Evolutionary conservation across 139 green algal species (phyloP).

Genomic region (Closterium sp.): DNA sequence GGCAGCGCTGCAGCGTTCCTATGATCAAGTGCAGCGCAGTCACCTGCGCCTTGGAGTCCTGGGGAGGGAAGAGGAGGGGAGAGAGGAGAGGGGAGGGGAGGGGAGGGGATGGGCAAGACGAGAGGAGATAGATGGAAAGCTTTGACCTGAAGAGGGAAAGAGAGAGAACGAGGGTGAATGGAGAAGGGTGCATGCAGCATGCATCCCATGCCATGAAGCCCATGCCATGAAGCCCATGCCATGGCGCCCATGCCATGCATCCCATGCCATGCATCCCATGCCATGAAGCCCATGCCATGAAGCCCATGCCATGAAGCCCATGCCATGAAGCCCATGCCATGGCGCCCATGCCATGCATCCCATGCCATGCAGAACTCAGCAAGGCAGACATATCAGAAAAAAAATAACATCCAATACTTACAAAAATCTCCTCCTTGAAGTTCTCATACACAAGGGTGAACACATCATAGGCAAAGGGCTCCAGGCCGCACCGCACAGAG

Average conservation of each 20-base stretch:
- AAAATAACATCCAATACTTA: background rate
- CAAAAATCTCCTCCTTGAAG: conserved; percentile 84
- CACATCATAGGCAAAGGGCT: conserved; percentile 87
- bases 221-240: too few relatives aligned
- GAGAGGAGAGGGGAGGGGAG: background rate
- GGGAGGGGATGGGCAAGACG: background rate
- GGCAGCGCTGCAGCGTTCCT: conserved; percentile 72
- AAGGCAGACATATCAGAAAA: too few relatives aligned
- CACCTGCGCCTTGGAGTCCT: conserved; percentile 72
- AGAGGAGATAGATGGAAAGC: background rate
- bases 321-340: background rate
- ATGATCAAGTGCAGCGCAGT: conserved; percentile 79
- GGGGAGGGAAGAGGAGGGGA: conserved; percentile 1
- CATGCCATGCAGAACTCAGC: too few relatives aligned
- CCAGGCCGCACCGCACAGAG: conserved; percentile 50
- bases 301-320: too few relatives aligned
- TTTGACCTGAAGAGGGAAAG: too few relatives aligned
- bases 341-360: too few relatives aligned
- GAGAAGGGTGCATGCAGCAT: background rate
- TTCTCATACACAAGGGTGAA: conserved; percentile 83
- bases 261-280: too few relatives aligned
- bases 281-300: background rate
- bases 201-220: background rate
- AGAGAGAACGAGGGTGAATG: background rate
- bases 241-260: background rate